Evolutionary conservation across 768 basidiomycete genomes (phyloP).

Genomic region (Pseudohyphozyma bogoriensis): DNA sequence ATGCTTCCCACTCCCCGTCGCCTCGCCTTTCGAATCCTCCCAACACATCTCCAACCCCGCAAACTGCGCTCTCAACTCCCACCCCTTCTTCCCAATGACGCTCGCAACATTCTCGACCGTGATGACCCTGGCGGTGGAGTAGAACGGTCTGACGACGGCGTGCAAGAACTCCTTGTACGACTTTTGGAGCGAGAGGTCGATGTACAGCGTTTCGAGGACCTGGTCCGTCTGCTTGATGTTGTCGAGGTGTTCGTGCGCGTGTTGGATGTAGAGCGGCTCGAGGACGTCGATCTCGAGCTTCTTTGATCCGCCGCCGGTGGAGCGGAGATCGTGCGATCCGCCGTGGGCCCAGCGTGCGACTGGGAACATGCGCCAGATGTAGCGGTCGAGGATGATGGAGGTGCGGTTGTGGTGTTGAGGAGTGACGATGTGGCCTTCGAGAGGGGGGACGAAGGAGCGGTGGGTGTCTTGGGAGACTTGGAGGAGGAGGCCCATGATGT

Average conservation of each 20-base stretch:
- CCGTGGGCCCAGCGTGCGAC: conserved; percentile 7
- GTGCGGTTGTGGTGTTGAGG: neutral
- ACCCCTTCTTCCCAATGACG: neutral
- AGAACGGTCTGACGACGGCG: conserved; percentile 4
- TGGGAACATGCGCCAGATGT: conserved; percentile 11
- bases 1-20: too few relatives aligned
- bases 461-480: conserved; percentile 5
- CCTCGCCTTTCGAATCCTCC: neutral
- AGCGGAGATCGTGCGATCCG: neutral
- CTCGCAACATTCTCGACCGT: neutral
- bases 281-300: neutral
- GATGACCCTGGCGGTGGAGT: conserved; percentile 4
- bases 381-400: neutral
- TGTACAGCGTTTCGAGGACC: neutral
- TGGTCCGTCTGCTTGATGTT: neutral
- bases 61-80: conserved; percentile 1
- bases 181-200: neutral
- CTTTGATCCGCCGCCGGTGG: neutral
- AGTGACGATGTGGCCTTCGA: neutral
- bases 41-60: neutral
- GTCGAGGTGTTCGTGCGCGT: conserved; percentile 1
- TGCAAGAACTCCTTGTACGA: neutral
- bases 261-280: conserved; percentile 8
- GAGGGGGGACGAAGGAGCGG: conserved; percentile 3
- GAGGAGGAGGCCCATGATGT: conserved; percentile 6